These are phyloP conservation scores for Hypoxylon subgilvum DNA, from an alignment of 495 filamentous ascomycete species.

Conservation along the genomic window DNA sequence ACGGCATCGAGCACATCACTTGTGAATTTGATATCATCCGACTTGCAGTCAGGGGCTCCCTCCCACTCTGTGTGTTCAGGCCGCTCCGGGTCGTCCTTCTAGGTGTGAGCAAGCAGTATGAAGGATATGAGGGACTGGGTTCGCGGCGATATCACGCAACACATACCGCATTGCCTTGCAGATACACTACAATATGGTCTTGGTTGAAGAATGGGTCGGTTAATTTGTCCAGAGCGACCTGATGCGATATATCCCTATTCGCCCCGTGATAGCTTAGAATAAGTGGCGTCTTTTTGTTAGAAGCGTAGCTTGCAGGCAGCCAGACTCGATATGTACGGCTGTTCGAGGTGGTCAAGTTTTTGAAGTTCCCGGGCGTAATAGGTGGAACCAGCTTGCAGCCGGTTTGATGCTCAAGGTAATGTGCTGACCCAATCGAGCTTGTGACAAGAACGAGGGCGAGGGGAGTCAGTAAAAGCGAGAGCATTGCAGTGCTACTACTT, in stretches of 20 bases:
- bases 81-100: constrained; percentile 38
- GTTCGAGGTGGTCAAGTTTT: constrained; percentile 21
- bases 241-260: constrained; percentile 39
- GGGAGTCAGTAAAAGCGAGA: constrained; percentile 8
- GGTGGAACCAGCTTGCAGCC: constrained; percentile 19
- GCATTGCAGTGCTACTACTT: too few species aligned
- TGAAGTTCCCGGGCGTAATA: constrained; percentile 18
- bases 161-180: constrained; percentile 52
- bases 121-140: too few species aligned
- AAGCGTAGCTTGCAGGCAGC: constrained; percentile 48
- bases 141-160: too few species aligned
- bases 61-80: constrained; percentile 39
- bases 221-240: constrained; percentile 51
- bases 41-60: constrained; percentile 36
- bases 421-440: constrained; percentile 6
- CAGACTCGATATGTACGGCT: constrained; percentile 49
- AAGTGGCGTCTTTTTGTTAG: constrained; percentile 43
- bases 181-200: constrained; percentile 57
- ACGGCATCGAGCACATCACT: constrained; percentile 56
- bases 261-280: constrained; percentile 58
- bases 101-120: constrained; percentile 50
- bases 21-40: constrained; percentile 42
- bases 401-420: background rate
- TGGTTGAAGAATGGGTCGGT: constrained; percentile 53
- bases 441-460: constrained; percentile 6